These are phyloP conservation scores for Zychaea mexicana DNA, from an alignment of 371 early-diverging fungal species.

Conservation along the genomic window DNA sequence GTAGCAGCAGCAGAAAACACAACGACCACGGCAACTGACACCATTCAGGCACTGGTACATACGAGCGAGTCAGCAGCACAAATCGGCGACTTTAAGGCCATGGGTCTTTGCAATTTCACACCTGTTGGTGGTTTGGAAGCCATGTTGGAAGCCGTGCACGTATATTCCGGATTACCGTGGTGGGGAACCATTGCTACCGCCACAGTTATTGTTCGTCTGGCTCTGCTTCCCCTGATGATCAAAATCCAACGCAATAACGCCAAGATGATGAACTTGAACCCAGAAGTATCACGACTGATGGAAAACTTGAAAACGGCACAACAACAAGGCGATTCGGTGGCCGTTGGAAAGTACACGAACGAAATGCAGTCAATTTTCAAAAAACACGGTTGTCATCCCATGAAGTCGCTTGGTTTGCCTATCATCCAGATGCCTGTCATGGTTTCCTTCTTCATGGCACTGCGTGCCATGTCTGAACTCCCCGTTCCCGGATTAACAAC, in stretches of 20 bases:
- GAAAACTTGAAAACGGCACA: slow-evolving; percentile 65
- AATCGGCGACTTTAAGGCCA: slow-evolving; percentile 79
- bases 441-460: slow-evolving; percentile 87
- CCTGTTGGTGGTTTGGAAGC: slow-evolving; percentile 81
- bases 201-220: slow-evolving; percentile 73
- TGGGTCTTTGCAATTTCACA: slow-evolving; percentile 76
- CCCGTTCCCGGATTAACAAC: slow-evolving; percentile 82
- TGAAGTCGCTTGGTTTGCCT: slow-evolving; percentile 65
- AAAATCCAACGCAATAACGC: slow-evolving; percentile 77
- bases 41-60: not conserved
- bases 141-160: slow-evolving; percentile 78
- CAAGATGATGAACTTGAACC: slow-evolving; percentile 75
- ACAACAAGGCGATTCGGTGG: slow-evolving; percentile 57
- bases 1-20: not conserved
- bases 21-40: not conserved
- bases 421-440: slow-evolving; percentile 85
- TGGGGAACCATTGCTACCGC: slow-evolving; percentile 83
- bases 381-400: slow-evolving; percentile 64
- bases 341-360: slow-evolving; percentile 51
- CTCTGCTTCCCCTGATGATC: slow-evolving; percentile 77
- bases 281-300: slow-evolving; percentile 71
- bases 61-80: slow-evolving; percentile 53
- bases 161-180: slow-evolving; percentile 91
- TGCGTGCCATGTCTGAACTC: slow-evolving; percentile 79
- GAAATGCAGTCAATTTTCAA: slow-evolving; percentile 68